A percentile compares a stretch with the other conserved stretches of the same genome.
phyloP scores from a whole-genome alignment of 768 basidiomycete genomes.

The Daedaleopsis sinensis region DNA sequence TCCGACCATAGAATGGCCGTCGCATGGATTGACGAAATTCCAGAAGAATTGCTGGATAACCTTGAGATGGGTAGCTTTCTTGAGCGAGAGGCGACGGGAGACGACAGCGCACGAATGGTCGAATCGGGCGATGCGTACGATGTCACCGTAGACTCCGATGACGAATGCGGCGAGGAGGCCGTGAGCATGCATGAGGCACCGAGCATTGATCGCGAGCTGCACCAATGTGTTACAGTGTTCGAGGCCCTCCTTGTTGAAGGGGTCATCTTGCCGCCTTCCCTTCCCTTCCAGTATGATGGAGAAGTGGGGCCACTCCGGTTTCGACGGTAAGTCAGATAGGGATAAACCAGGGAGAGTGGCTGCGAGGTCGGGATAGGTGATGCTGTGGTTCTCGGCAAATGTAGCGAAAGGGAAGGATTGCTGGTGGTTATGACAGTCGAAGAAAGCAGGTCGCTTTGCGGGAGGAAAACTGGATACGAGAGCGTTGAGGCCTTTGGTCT shows the following conservation, averaged over 20 bases:
- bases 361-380: background rate
- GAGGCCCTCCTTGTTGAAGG: background rate
- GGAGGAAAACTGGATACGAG: background rate
- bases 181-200: conserved; percentile 12
- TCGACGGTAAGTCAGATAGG: background rate
- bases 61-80: background rate
- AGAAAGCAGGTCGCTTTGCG: background rate
- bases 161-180: conserved; percentile 10
- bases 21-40: conserved; percentile 7
- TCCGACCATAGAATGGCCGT: conserved; percentile 2
- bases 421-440: background rate
- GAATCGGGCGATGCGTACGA: conserved; percentile 11
- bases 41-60: conserved; percentile 13
- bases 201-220: conserved; percentile 7
- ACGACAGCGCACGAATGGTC: conserved; percentile 12
- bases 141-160: conserved; percentile 16
- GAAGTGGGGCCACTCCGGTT: background rate
- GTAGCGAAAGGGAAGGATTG: background rate
- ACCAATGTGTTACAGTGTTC: background rate
- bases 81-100: conserved; percentile 1
- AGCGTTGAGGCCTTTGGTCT: background rate
- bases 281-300: background rate
- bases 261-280: background rate
- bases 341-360: background rate
- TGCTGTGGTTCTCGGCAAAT: background rate